Conservation (phyloP, 208 protist genomes). For the Leishmania arabica region DNA sequence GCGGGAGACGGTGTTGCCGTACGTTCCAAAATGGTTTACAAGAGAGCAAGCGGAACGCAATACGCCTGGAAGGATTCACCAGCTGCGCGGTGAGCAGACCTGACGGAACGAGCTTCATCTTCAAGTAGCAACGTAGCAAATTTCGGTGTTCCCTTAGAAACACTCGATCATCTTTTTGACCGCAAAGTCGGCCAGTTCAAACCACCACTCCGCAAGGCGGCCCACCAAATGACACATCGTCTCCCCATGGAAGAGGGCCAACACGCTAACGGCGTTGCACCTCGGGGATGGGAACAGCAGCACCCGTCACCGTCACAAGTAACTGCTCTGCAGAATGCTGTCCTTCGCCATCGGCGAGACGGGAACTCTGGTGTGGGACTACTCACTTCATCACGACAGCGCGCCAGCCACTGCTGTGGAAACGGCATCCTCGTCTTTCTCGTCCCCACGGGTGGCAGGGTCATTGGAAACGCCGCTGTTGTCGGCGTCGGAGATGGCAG, state of each 20-base stretch:
- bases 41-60: conserved; percentile 39
- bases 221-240: conserved; percentile 39
- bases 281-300: conserved; percentile 39
- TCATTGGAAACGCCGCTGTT: conserved; percentile 18
- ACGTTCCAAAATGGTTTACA: conserved; percentile 25
- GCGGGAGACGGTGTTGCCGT: not conserved
- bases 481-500: not conserved
- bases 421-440: conserved; percentile 11
- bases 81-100: conserved; percentile 25
- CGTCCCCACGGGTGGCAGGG: conserved; percentile 7
- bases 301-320: conserved; percentile 37
- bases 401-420: conserved; percentile 42
- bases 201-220: conserved; percentile 36
- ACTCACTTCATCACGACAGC: conserved; percentile 39
- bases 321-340: conserved; percentile 37
- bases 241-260: conserved; percentile 29
- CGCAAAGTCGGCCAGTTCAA: conserved; percentile 37
- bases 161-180: conserved; percentile 35
- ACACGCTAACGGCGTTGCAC: conserved; percentile 43
- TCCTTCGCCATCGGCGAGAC: conserved; percentile 48
- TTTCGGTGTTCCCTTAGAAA: conserved; percentile 15
- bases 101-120: conserved; percentile 29
- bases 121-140: conserved; percentile 36
- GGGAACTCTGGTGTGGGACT: conserved; percentile 30
- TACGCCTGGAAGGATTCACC: conserved; percentile 17